Evolutionary conservation across 331 rosid species (phyloP).

Genomic region (Malus hybrid): DNA sequence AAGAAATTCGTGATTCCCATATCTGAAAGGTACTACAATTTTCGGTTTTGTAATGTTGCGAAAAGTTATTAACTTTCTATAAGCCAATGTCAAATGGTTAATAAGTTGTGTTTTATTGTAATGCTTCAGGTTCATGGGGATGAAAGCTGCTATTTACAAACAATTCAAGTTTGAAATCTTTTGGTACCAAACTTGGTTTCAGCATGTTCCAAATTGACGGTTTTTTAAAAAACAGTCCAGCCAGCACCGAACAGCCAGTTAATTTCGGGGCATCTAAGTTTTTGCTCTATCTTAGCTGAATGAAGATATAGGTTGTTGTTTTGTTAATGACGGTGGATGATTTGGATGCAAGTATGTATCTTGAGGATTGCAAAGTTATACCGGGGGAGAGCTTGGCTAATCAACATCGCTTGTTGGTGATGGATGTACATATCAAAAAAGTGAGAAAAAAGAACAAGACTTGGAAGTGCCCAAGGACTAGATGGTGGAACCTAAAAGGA

Average conservation of each 20-base stretch:
- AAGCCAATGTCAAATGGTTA: neutral
- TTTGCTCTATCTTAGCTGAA: no score
- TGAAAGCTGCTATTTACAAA: constrained; percentile 82
- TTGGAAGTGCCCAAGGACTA: no score
- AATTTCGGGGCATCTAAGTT: constrained; percentile 35
- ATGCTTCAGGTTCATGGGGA: constrained; percentile 77
- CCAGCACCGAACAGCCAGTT: constrained; percentile 13
- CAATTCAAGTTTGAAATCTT: constrained; percentile 51
- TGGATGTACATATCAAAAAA: no score
- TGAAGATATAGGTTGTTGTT: no score
- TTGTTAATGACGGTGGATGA: no score
- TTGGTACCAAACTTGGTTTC: constrained; percentile 58
- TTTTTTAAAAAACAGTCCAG: constrained; percentile 12
- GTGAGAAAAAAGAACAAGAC: no score
- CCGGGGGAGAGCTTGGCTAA: no score
- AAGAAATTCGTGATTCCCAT: constrained; percentile 30
- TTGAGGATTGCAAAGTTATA: no score
- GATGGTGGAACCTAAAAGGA: no score
- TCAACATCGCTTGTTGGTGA: no score
- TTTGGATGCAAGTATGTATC: no score
- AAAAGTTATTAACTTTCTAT: no score
- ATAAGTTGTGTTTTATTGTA: constrained; percentile 3
- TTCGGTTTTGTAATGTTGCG: neutral
- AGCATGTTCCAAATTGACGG: constrained; percentile 37
- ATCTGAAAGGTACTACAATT: constrained; percentile 51